phyloP scores from a whole-genome alignment of 495 filamentous ascomycete genomes.

The Penicillium crystallinum region DNA sequence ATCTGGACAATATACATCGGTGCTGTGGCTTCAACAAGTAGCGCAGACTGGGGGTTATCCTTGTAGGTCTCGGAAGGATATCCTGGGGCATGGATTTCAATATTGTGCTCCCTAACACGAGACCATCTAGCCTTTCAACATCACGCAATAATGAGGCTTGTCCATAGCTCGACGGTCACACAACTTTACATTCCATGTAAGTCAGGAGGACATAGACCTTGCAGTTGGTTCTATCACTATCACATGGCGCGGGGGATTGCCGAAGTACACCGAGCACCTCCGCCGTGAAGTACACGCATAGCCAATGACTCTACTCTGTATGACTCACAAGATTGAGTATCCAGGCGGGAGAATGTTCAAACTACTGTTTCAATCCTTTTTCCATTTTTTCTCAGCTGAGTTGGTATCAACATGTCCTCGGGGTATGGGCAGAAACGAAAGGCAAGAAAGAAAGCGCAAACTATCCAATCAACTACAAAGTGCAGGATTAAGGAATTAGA shows the following conservation, averaged over 20 bases:
- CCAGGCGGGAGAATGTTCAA: background rate
- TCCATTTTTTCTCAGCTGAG: background rate
- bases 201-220: constrained; percentile 3
- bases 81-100: background rate
- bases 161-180: background rate
- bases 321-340: background rate
- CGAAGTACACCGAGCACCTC: background rate
- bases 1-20: background rate
- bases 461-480: constrained; percentile 15
- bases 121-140: background rate
- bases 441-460: background rate
- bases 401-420: background rate
- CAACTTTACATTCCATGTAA: background rate
- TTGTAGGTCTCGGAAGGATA: background rate
- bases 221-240: background rate
- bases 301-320: too few species aligned
- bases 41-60: background rate
- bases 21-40: background rate
- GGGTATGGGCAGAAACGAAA: constrained; percentile 3
- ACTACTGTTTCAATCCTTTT: background rate
- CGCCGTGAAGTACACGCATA: background rate
- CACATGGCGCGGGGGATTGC: background rate
- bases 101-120: background rate
- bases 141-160: constrained; percentile 2
- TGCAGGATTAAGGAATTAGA: constrained; percentile 30